Evolutionary conservation across 768 basidiomycete genomes (phyloP), one percentile per base, ranked within the genome.

Genomic region (Boletus eberwhitei): DNA sequence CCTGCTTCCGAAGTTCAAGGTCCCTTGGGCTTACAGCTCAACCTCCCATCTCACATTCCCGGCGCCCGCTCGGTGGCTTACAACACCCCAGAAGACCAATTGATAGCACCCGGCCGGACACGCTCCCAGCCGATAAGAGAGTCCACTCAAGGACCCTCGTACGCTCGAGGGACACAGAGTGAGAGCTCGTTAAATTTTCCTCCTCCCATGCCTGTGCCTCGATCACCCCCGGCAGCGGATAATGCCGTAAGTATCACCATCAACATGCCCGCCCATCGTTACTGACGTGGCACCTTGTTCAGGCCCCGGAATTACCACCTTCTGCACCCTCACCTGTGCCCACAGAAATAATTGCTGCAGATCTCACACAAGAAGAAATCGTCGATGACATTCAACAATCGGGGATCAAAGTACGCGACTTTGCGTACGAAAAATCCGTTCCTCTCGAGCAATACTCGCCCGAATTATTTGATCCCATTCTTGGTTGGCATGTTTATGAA

Each of bases 281-380:
- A 29, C 48, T 63, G 49, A 68, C 44, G 36, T 45, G 24, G 29
- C 8, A 3, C 26, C 26, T n/a, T 43, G 4, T 38, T 8, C 49
- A 65, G 55, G 48, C 57, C 48, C 22, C 50, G 39, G 59, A 62
- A 26, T 54, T 53, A 46, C 38, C 57, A 14, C 26, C 57, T 13
- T 58, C 64, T 16, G 60, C 69, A 14, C 69, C 72, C 6, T 72
- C 71, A 4, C 70, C 68, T 17, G 68, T 69, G 0, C 66, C 69
- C 4, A 71, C 69, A 9, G 69, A 71, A 49, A 71, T 71, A n/a
- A 67, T 72, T 14, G 52, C 71, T n/a, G 19, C 53, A 14, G 69
- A 71, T 45, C 69, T 70, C 36, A 71, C 68, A 1, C 66, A 64
- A 41, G 68, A 70, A 37, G 69, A 71, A 54, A 72, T 72, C 7